A percentile compares a stretch with the other conserved stretches of the same genome.
phyloP scores from a whole-genome alignment of 352 stramenopile species.

The Phytophthora ohioensis region DNA sequence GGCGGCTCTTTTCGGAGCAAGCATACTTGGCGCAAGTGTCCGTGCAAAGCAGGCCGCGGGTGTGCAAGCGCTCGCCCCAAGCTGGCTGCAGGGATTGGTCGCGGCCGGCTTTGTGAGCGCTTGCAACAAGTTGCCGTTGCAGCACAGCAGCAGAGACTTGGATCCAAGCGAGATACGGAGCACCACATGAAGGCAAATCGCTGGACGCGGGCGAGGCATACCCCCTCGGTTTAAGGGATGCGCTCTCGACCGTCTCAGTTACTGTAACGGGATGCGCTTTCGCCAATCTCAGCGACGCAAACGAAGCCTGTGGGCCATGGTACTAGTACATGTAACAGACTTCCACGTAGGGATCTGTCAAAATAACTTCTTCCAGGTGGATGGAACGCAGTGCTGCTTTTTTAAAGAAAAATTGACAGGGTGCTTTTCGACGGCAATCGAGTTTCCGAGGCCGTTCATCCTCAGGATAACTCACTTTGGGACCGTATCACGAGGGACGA shows the following conservation, averaged over 20 bases:
- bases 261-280: slow-evolving; percentile 16
- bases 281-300: slow-evolving; percentile 17
- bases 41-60: background rate
- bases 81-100: slow-evolving; percentile 13
- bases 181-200: slow-evolving; percentile 27
- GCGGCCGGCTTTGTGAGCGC: slow-evolving; percentile 16
- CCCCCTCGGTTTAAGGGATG: slow-evolving; percentile 35
- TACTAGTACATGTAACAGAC: no score
- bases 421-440: no score
- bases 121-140: slow-evolving; percentile 38
- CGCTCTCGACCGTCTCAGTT: slow-evolving; percentile 28
- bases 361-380: background rate
- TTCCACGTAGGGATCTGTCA: background rate
- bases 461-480: slow-evolving; percentile 14
- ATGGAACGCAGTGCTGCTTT: no score
- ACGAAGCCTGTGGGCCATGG: background rate
- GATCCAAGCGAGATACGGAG: slow-evolving; percentile 36
- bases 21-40: slow-evolving; percentile 27
- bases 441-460: background rate
- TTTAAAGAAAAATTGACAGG: no score
- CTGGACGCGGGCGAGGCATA: background rate
- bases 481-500: slow-evolving; percentile 23
- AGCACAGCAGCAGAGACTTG: slow-evolving; percentile 33
- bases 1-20: slow-evolving; percentile 24
- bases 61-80: background rate